Base-by-base conservation (phyloP, 495 filamentous ascomycete genomes). In the Xylaria flabelliformis region DNA sequence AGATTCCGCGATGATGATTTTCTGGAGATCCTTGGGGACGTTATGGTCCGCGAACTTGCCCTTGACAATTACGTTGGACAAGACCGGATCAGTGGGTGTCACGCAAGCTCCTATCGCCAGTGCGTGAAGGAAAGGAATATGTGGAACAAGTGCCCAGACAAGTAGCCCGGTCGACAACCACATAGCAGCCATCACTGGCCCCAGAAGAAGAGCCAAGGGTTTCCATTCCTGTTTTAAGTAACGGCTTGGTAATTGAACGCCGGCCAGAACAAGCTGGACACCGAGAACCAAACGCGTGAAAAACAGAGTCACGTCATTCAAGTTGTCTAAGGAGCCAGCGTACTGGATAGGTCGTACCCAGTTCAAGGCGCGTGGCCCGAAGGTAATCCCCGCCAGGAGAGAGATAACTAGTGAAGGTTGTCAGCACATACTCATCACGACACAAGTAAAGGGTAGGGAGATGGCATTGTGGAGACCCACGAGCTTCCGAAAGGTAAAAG, bases 41-140 rank as follows among this genome's bases (percentile, higher is more conserved):
- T 97, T 92, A 74, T 94, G 92, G 70, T 97, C 94, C 12, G 94
- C 95, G 73, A 97, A 97, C 74, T 93, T 95, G 51, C 95, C 95
- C 83, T 97, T 97, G 58, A 97, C 93, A 69, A 97, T 97, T 3
- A 91, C 91, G 72, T 96, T 95, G 34, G 92, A 94, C 41, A 97
- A 83, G 32, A 97, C 90, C 0, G 95, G 95, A 77, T 98, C 95
- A 0, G 95, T 97, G 0, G 95, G 95, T 5, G 94, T 97, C 17
- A 98, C 90, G 76, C 94, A 97, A 34, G 94, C 90, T 3, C 88
- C 94, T 41, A 97, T 82, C 3, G 90, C 91, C 26, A 97, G 83
- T 0, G 94, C 90, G 76, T 95, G 90, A 1, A 97, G 85, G 73
- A 97, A 92, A 55, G 81, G 80, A 29, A 97, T 80, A 69, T 90